Percentiles rank a stretch among this genome's conserved stretches.
Evolutionary conservation across 1,139 yeast species (phyloP).

Genomic region (Zygoascus hellenicus): DNA sequence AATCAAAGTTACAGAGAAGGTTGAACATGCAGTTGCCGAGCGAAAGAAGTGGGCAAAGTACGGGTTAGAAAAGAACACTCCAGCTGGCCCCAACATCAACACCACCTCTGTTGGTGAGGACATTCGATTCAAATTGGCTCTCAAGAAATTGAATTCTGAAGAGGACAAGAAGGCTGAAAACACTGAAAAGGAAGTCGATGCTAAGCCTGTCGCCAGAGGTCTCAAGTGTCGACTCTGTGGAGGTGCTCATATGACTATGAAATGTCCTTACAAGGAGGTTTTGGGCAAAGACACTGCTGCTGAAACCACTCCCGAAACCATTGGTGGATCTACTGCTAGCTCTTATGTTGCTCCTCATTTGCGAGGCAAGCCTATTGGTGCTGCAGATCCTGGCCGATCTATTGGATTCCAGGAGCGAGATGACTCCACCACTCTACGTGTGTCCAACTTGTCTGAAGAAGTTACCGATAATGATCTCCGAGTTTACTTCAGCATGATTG

Average conservation of each 20-base stretch:
- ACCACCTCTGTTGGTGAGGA: conserved; percentile 83
- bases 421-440: conserved; percentile 83
- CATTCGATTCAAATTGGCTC: conserved; percentile 40
- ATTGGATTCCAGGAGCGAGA: conserved; percentile 53
- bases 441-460: conserved; percentile 82
- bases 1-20: conserved; percentile 71
- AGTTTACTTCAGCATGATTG: conserved; percentile 62
- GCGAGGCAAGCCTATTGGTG: conserved; percentile 48
- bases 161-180: conserved; percentile 44
- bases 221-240: conserved; percentile 86
- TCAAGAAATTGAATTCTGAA: conserved; percentile 26
- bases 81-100: conserved; percentile 86
- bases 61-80: conserved; percentile 72
- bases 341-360: conserved; percentile 77
- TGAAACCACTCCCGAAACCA: conserved; percentile 36
- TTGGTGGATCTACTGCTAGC: conserved; percentile 31
- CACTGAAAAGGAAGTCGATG: conserved; percentile 47
- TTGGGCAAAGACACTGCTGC: conserved; percentile 51
- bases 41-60: conserved; percentile 52
- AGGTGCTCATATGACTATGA: conserved; percentile 88
- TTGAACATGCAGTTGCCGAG: conserved; percentile 44
- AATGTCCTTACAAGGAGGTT: conserved; percentile 94
- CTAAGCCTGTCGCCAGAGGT: conserved; percentile 43
- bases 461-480: conserved; percentile 82
- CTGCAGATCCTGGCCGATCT: conserved; percentile 26